Evolutionary conservation across 2,329 filamentous ascomycete species (phyloP), one percentile per base, ranked within the genome.

Genomic region (Alternaria sp.): DNA sequence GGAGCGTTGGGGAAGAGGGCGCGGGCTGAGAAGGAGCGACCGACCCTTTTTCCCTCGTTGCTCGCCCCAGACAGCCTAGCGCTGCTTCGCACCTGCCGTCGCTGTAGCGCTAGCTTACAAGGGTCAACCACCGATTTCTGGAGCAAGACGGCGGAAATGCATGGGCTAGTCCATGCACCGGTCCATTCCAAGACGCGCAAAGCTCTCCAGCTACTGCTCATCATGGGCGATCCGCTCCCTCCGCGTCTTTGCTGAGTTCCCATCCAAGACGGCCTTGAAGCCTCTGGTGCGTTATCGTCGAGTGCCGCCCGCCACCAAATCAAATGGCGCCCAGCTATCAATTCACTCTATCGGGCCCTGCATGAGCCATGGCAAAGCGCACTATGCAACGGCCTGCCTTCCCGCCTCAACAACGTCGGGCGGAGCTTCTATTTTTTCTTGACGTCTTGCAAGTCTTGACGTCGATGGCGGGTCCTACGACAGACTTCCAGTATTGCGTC

Each of bases 251-350:
- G 46, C 46, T 5, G 30, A 4, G 46, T 36, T 38, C 20, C 14
- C 46, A 36, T 8, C 46, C 24, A 22, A 14, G 42, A 28, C 30
- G 38, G 49, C 18, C n/a, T 20, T 9, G 26, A 34, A 43, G 42
- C 34, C 24, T 41, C 38, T 41, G 26, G 14, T 44, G 46, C 53
- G 57, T 57, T 54, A 57, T 65, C 56, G 59, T 58, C 41, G 36
- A 32, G 47, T 47, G 57, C 54, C 46, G 34, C 53, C 53, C 42
- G 24, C 39, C 41, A 51, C 59, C 66, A 57, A 70, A 67, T 66
- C 69, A 67, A 49, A 53, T 48, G 26, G 30, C 57, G 54, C 57
- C 51, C 58, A 57, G 67, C 65, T 67, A 70, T 67, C 62, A 58
- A 56, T 51, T 56, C 54, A 22, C 56, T 59, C 46, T 44, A 49